Percentiles rank a stretch among this genome's conserved stretches.
Conservation (phyloP, 2,329 filamentous ascomycete genomes). For the Simplicillium sp. region DNA sequence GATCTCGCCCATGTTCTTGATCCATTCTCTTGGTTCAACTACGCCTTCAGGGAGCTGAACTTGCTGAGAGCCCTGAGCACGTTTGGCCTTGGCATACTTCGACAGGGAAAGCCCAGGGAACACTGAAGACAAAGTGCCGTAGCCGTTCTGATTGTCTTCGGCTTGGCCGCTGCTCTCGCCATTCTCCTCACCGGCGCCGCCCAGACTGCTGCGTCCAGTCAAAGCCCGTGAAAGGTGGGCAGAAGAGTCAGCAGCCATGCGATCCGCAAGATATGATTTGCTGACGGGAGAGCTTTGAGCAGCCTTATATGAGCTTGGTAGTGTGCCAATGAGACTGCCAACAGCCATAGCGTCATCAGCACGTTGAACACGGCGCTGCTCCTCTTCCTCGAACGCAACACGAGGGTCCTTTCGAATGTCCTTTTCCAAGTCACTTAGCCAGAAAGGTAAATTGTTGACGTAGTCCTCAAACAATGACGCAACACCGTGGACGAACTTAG, state of each 20-base stretch:
- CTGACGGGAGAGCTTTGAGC: slow-evolving; percentile 57
- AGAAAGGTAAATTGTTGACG: slow-evolving; percentile 93
- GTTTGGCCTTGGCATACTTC: slow-evolving; percentile 56
- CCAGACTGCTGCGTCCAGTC: slow-evolving; percentile 14
- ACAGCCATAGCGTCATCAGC: slow-evolving; percentile 85
- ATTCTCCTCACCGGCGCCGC: slow-evolving; percentile 21
- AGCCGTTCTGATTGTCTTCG: slow-evolving; percentile 26
- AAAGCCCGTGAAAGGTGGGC: slow-evolving; percentile 19
- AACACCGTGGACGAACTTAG: slow-evolving; percentile 92
- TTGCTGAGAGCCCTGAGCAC: slow-evolving; percentile 29
- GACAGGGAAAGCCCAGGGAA: slow-evolving; percentile 77
- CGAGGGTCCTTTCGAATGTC: slow-evolving; percentile 93
- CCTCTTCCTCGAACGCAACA: slow-evolving; percentile 82
- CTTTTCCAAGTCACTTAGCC: slow-evolving; percentile 82
- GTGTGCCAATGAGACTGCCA: slow-evolving; percentile 69
- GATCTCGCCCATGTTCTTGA: slow-evolving; percentile 89
- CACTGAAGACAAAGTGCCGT: slow-evolving; percentile 57
- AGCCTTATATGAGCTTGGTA: slow-evolving; percentile 40
- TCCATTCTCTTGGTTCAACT: slow-evolving; percentile 73
- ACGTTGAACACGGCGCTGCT: slow-evolving; percentile 69
- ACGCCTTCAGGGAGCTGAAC: slow-evolving; percentile 73
- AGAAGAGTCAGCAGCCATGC: slow-evolving; percentile 36
- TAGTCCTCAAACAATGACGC: slow-evolving; percentile 90
- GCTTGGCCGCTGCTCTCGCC: slow-evolving; percentile 20
- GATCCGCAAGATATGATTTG: slow-evolving; percentile 53